Evolutionary conservation across 2,329 filamentous ascomycete genomes (phyloP).

Genomic region (Botrytis paeoniae): DNA sequence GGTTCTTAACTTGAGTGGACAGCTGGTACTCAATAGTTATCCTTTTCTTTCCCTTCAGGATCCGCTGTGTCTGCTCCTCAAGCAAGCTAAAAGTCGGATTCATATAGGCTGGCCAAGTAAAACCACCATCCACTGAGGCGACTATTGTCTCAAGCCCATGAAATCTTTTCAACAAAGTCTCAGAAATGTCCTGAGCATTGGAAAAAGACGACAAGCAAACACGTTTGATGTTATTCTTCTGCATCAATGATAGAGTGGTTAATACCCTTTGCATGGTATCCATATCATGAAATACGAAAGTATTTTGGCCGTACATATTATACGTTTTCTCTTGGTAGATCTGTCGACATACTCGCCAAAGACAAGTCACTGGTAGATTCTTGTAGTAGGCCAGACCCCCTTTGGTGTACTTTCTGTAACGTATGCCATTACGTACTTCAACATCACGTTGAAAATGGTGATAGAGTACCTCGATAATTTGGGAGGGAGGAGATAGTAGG

Average conservation of each 20-base stretch:
- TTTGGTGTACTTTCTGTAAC: neutral
- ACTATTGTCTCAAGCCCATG: neutral
- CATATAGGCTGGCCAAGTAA: neutral
- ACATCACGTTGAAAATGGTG: neutral
- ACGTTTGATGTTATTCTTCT: neutral
- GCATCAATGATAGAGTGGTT: neutral
- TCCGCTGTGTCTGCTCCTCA: neutral
- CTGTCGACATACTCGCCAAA: neutral
- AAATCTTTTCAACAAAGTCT: neutral
- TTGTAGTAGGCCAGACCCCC: neutral
- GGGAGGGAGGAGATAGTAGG: neutral
- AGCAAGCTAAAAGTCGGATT: neutral
- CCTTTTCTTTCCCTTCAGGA: neutral
- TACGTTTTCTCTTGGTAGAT: neutral
- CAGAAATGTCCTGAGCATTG: neutral
- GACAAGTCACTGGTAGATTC: neutral
- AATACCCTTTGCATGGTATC: neutral
- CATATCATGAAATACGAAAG: neutral
- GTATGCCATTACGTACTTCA: neutral
- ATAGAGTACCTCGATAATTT: neutral
- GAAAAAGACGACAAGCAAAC: neutral
- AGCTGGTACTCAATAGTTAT: neutral
- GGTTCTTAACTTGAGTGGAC: neutral
- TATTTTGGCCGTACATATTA: neutral
- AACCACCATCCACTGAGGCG: fast-evolving